Evolutionary conservation across 1,284 basidiomycete genomes (phyloP), one percentile per base, ranked within the genome.

Genomic region (Irpex lacteus): DNA sequence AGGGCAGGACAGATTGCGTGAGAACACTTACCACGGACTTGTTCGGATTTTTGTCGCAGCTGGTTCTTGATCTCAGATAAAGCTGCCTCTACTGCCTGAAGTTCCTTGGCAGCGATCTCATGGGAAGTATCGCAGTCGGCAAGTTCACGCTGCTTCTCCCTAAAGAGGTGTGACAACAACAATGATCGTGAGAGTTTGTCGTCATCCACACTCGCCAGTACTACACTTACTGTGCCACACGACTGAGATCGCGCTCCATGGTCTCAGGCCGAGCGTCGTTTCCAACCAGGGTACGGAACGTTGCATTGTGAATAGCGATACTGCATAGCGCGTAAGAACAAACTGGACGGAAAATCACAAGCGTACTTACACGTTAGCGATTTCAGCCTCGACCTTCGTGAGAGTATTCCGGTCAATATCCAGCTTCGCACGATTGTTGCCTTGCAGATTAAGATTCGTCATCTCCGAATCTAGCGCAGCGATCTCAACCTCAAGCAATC

Each of bases 381-480:
- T 80, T 52, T 94, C 90, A 15, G 78, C 77, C 19, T 79, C 78
- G 77, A 92, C 95, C 62, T 80, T 82, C 71, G 82, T 84, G 38
- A 88, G 73, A 67, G 96, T 93, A 0, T 79, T 80, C 64, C 88
- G 81, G 73, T 95, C 94, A 66, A 98, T 74, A 49, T 90, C 86
- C 55, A 98, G 76, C 69, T 89, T 90, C 1, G 96, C 95, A 47
- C 96, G 83, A 0, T 87, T 81, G 66, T 96, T 93, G 0, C 94
- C 90, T 73, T 98, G 95, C 47, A 87, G 74, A 71, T 90, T 95
- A 65, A 98, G 77, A 0, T 82, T 77, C 38, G 86, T 84, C 56
- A 97, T 80, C 70, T 98, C 96, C 0, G 76, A 69, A 63, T 89
- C 94, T 62, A 96, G 76, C 26, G 78, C 77, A 37, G 97, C 95